These are phyloP conservation scores for Coniochaeta sp. DNA, from an alignment of 2,329 filamentous ascomycete genomes.

Conservation along the genomic window DNA sequence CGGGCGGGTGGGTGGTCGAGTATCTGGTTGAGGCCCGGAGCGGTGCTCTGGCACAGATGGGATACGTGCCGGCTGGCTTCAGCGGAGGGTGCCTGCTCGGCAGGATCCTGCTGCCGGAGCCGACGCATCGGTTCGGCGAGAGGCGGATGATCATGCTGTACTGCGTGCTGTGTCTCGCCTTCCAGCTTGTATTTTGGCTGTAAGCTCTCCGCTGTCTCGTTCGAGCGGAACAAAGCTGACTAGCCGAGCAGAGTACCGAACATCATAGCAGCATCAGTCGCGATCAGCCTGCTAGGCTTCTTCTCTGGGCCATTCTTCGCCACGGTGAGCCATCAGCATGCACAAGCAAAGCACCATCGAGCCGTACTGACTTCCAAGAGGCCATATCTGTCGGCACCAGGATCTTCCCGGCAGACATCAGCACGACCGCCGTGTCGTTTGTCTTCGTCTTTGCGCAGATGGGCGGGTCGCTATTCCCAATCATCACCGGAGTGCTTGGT, in stretches of 20 bases:
- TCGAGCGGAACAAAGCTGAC: constrained; percentile 5
- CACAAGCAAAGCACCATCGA: neutral
- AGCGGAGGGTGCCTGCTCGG: constrained; percentile 52
- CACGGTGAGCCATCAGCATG: constrained; percentile 28
- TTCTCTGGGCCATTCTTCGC: constrained; percentile 53
- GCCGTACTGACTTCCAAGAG: constrained; percentile 18
- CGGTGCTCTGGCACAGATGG: constrained; percentile 48
- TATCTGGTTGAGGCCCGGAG: constrained; percentile 54
- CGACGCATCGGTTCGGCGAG: constrained; percentile 51
- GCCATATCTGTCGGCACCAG: constrained; percentile 46
- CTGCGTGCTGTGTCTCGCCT: constrained; percentile 37
- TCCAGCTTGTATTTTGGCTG: constrained; percentile 56
- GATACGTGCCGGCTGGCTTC: constrained; percentile 55
- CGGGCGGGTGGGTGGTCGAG: constrained; percentile 57
- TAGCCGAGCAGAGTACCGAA: constrained; percentile 26
- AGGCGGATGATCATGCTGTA: constrained; percentile 50
- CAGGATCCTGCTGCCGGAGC: constrained; percentile 48
- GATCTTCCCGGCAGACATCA: constrained; percentile 33
- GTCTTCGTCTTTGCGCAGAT: constrained; percentile 51
- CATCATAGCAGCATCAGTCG: constrained; percentile 42
- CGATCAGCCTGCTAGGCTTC: constrained; percentile 47
- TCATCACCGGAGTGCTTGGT: constrained; percentile 45
- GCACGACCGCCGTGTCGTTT: constrained; percentile 32
- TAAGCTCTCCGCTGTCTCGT: constrained; percentile 15
- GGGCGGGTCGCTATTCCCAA: constrained; percentile 47